phyloP scores from a whole-genome alignment of 148 eudicot species.

The Chenopodium suecicum region DNA sequence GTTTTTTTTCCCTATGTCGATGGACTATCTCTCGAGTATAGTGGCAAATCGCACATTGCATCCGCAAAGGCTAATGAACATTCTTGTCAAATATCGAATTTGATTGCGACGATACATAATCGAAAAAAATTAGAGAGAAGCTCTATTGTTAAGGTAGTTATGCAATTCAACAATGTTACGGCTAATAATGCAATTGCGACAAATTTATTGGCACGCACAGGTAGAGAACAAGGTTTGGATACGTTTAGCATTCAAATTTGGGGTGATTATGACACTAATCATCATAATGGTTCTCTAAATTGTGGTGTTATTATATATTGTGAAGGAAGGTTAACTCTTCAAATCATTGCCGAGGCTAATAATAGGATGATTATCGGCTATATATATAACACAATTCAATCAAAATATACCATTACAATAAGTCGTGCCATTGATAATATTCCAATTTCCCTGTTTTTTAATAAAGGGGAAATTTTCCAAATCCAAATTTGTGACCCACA shows the following conservation, averaged over 20 bases:
- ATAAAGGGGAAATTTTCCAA: too few species aligned
- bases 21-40: background rate
- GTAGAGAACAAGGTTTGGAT: background rate
- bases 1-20: background rate
- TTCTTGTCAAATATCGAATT: background rate
- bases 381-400: too few species aligned
- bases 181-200: background rate
- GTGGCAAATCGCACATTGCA: background rate
- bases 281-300: background rate
- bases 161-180: background rate
- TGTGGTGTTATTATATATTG: background rate
- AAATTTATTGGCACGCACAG: background rate
- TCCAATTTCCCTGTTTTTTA: too few species aligned
- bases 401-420: too few species aligned
- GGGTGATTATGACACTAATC: background rate
- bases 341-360: too few species aligned
- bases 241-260: background rate
- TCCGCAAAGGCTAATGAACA: background rate
- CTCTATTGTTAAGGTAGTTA: too few species aligned
- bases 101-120: too few species aligned
- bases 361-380: too few species aligned
- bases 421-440: too few species aligned
- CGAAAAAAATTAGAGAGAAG: too few species aligned
- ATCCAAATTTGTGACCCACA: too few species aligned
- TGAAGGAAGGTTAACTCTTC: background rate